These are phyloP conservation scores for Passiflora organensis DNA, from an alignment of 345 rosid genomes.

Conservation along the genomic window DNA sequence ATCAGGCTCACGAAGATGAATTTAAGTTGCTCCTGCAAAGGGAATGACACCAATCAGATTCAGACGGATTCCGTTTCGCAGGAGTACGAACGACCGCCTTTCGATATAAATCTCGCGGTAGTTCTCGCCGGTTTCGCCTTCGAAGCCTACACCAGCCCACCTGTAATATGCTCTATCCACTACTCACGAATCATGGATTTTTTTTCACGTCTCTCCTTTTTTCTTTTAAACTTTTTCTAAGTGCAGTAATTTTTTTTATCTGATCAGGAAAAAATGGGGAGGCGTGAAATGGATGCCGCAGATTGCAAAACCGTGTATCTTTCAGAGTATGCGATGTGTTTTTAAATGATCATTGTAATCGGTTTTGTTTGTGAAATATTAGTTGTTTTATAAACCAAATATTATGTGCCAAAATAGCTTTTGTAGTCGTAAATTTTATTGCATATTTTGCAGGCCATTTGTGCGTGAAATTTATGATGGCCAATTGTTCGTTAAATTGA, in stretches of 20 bases:
- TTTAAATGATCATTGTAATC: no score
- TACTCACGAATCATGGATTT: no score
- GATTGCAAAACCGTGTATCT: conserved; percentile 74
- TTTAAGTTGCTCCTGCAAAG: conserved; percentile 31
- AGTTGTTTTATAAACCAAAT: no score
- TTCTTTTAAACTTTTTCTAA: no score
- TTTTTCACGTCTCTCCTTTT: not conserved
- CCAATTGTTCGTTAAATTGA: conserved; percentile 68
- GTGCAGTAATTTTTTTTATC: conserved; percentile 1
- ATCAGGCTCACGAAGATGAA: conserved; percentile 1
- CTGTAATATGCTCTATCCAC: conserved; percentile 32
- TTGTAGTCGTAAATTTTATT: no score
- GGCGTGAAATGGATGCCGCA: conserved; percentile 73
- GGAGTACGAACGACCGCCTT: conserved; percentile 48
- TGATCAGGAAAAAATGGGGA: conserved; percentile 56
- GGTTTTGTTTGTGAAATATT: no score
- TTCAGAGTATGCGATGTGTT: conserved; percentile 58
- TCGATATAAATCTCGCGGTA: conserved; percentile 89
- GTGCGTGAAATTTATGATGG: conserved; percentile 80
- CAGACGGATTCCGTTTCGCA: conserved; percentile 19
- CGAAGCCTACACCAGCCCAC: conserved; percentile 72
- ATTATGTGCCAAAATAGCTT: no score
- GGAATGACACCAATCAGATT: conserved; percentile 21
- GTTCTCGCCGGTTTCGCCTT: conserved; percentile 96
- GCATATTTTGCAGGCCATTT: conserved; percentile 78